Base-by-base conservation (phyloP, 192 early-diverging fungal species). In the Bifiguratus adelaidae region DNA sequence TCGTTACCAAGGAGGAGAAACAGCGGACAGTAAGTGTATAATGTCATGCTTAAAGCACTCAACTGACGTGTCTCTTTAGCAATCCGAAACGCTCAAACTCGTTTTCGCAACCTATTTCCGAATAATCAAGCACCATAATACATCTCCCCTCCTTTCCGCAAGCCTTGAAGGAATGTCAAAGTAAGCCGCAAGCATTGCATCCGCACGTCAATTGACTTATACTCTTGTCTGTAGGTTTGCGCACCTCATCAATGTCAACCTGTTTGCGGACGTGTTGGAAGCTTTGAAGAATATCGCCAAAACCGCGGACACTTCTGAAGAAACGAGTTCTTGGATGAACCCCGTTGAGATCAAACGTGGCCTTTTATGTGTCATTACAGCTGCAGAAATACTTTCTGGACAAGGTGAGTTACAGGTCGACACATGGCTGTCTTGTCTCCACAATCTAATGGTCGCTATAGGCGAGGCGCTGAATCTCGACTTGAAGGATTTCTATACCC, bases 71-170 rank as follows among this genome's bases (percentile, higher is more conserved):
- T n/a, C n/a, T n/a, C n/a, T 21, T 44, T 70, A 85, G 76, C 89
- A 92, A 33, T 85, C 87, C 3, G 91, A 96, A 65, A 95, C 95
- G 1, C 68, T 98, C 18, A 95, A 96, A 67, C 72, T 86, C 30
- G 81, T 98, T 9, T 98, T 98, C 63, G 58, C 90, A 24, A 91
- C 85, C 4, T 96, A 96, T 58, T 95, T 98, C 71, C 77, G 92
- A 30, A 88, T 98, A 26, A 72, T 98, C 30, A 95, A 96, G 71
- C 82, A 87, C 30, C 71, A 78, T 30, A 74, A 79, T 15, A 73
- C 69, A 40, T 89, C 87, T 30, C 74, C 75, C 12, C 59, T 89
- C 8, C 46, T 92, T 7, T 81, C 86, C 5, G 61, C 77, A 4
- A 86, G 85, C 18, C 65, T 92, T 2, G 88, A 91, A 62, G 88